Percentiles rank a stretch among this genome's conserved stretches.
Conservation (phyloP, 1,284 basidiomycete genomes). For the Microbotryum intermedium region DNA sequence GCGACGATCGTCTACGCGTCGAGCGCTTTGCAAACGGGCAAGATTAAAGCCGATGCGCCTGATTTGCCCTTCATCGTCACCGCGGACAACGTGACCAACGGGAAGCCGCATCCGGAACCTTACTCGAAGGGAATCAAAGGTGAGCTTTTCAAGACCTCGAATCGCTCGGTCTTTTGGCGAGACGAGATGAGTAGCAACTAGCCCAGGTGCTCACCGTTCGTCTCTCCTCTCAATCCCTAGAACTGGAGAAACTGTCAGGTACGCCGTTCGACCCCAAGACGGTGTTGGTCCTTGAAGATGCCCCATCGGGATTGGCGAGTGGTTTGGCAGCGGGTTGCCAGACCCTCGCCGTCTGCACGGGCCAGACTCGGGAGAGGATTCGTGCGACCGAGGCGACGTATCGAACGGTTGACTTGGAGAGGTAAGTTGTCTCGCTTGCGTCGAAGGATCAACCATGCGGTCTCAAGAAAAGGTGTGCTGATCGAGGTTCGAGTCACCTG, state of each 20-base stretch:
- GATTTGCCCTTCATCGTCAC: slow-evolving; percentile 49
- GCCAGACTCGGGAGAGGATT: slow-evolving; percentile 45
- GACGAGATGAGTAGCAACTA: too few relatives aligned
- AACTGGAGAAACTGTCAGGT: slow-evolving; percentile 8
- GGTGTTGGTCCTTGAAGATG: slow-evolving; percentile 61
- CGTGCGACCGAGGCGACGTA: slow-evolving; percentile 19
- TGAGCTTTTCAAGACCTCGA: slow-evolving; percentile 6
- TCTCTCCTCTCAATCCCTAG: background rate
- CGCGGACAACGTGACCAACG: slow-evolving; percentile 60
- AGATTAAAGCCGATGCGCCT: slow-evolving; percentile 15
- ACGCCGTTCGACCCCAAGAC: slow-evolving; percentile 38
- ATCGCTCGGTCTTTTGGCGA: background rate
- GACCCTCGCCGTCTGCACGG: slow-evolving; percentile 66
- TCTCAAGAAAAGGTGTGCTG: too few relatives aligned
- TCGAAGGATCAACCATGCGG: too few relatives aligned
- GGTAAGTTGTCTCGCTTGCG: slow-evolving; percentile 1
- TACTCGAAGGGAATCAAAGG: slow-evolving; percentile 49
- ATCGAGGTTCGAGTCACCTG: background rate
- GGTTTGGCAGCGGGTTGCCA: slow-evolving; percentile 58
- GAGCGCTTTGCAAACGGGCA: slow-evolving; percentile 28
- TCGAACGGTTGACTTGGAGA: slow-evolving; percentile 19
- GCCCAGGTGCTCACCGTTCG: too few relatives aligned
- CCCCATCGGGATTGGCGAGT: slow-evolving; percentile 59
- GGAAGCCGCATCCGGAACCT: slow-evolving; percentile 74
- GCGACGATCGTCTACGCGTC: slow-evolving; percentile 29